Evolutionary conservation across 176 grass and related monocot species (phyloP).

Genomic region (Oryza glumipatula): DNA sequence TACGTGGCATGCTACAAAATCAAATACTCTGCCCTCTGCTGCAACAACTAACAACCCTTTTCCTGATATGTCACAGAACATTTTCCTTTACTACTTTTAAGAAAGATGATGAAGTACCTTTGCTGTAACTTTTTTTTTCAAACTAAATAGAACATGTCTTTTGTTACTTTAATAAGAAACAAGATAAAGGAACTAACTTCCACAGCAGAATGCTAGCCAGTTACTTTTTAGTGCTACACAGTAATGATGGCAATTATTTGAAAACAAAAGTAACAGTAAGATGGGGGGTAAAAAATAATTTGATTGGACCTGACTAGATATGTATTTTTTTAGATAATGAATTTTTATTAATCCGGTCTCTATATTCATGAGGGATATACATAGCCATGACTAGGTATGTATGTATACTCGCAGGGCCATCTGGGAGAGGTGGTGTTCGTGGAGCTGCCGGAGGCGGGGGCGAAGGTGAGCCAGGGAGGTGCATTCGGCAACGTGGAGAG

Average conservation of each 20-base stretch:
- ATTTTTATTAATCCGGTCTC: too few species aligned
- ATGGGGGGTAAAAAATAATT: neutral
- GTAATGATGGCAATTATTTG: neutral
- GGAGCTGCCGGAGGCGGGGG: conserved; percentile 75
- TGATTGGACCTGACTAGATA: too few species aligned
- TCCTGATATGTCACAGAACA: neutral
- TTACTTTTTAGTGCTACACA: neutral
- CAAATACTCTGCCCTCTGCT: neutral
- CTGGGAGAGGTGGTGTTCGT: conserved; percentile 93
- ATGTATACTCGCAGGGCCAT: conserved; percentile 49
- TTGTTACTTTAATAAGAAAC: neutral
- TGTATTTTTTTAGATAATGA: too few species aligned
- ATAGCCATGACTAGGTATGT: too few species aligned
- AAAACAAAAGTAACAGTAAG: neutral
- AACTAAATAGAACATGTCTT: neutral
- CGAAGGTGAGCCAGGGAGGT: conserved; percentile 53
- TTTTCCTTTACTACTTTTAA: neutral
- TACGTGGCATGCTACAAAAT: neutral
- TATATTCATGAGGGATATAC: too few species aligned
- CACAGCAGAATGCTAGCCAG: neutral
- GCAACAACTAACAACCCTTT: neutral
- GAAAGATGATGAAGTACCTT: neutral
- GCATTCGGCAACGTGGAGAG: conserved; percentile 93
- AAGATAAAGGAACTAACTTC: neutral
- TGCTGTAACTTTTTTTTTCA: neutral